Evolutionary conservation across 768 basidiomycete genomes (phyloP).

Genomic region (Sarcodon aspratus): DNA sequence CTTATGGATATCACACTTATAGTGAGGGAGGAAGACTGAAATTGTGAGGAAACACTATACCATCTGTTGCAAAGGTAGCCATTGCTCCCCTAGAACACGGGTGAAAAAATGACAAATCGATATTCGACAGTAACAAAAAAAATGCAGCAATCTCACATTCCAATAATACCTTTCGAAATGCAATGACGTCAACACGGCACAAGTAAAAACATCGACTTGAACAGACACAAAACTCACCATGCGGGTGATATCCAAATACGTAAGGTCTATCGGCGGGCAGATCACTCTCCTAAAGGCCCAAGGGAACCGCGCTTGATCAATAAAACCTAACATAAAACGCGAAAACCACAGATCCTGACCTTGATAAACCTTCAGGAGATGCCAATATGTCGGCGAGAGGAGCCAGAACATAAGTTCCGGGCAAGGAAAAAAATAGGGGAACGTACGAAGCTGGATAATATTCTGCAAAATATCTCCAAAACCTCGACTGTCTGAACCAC

Average conservation of each 20-base stretch:
- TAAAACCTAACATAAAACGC: background rate
- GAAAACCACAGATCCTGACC: conserved; percentile 16
- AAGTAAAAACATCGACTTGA: background rate
- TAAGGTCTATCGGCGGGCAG: conserved; percentile 88
- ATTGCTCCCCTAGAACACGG: conserved; percentile 63
- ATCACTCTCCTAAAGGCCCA: conserved; percentile 72
- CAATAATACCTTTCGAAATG: conserved; percentile 69
- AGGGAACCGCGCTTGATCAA: background rate
- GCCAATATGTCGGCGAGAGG: background rate
- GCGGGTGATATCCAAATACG: conserved; percentile 97
- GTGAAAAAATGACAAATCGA: background rate
- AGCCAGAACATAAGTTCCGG: background rate
- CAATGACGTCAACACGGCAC: background rate
- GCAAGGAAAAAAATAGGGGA: background rate
- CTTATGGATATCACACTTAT: conserved; percentile 23
- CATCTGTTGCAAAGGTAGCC: conserved; percentile 94
- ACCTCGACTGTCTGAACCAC: conserved; percentile 58
- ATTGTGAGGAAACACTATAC: conserved; percentile 21
- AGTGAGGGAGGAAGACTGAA: background rate
- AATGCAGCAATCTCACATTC: conserved; percentile 57
- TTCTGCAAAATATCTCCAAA: conserved; percentile 89
- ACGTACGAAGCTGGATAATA: conserved; percentile 84
- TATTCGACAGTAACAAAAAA: background rate
- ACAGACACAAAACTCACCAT: conserved; percentile 43
- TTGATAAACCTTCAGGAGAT: conserved; percentile 24